Base-by-base conservation (phyloP, 345 rosid genomes). In the Rhodamnia argentea region DNA sequence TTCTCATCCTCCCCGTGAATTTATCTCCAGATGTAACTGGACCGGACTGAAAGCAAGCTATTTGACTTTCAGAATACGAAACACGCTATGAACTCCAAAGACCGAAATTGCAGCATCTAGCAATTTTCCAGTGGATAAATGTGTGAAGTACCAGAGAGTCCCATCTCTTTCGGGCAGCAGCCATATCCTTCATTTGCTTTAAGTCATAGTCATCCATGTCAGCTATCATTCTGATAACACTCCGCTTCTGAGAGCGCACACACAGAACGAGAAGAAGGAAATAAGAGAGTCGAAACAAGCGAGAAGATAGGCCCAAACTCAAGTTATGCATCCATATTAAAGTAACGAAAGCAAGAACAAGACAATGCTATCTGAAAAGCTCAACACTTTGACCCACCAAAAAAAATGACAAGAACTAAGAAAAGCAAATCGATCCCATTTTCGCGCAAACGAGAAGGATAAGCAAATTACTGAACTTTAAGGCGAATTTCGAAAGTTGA, bases 161-260 rank as follows among this genome's bases (percentile, higher is more conserved):
- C 98, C 98, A 96, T 93, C 97, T 94, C 91, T 95, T 97, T 93
- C 92, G 94, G 32, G 98, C 97, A 87, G 98, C 95, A 86, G 98
- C 95, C 95, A 95, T 91, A 88, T 95, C 98, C 90, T 93, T 94
- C 95, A 95, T 90, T 91, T 96, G 98, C 95, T 94, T 95, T 89
- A 96, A 83, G 84, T 94, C 97, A 88, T 86, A 89, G 87, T 96
- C 98, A 89, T 95, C 97, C 57, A 86, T 92, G 57, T 83, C 95
- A 81, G 96, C 94, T 90, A 91, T 93, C 94, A 94, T 91, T 85
- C 88, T 88, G 82, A 93, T 64, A 84, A 88, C 90, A 81, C 92
- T 86, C 87, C 86, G 62, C 83, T 87, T 82, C 96, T 94, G 85
- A 86, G 87, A 85, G 27, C 64, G 52, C 52, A 59, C 52, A 51